A percentile compares a stretch with the other conserved stretches of the same genome.
These are phyloP conservation scores for Alloteropsis semialata DNA, from an alignment of 176 grass and related monocot genomes.

Conservation along the genomic window DNA sequence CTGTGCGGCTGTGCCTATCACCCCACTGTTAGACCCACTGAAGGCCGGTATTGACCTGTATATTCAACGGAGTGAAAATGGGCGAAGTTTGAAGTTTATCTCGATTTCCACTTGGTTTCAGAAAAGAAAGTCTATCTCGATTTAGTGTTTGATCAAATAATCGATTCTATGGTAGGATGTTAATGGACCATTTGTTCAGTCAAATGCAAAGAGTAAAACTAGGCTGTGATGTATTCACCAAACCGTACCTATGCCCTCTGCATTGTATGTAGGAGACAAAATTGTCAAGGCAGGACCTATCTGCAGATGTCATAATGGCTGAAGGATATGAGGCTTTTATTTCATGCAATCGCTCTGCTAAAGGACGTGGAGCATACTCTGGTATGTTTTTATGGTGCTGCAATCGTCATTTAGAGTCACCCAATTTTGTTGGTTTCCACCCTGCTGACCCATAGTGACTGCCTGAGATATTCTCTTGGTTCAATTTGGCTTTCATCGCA, in stretches of 20 bases:
- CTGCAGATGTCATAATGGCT: slow-evolving; percentile 73
- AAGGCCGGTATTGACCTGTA: not conserved
- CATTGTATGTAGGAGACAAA: slow-evolving; percentile 84
- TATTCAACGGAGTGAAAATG: not conserved
- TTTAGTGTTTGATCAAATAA: not conserved
- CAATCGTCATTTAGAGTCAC: not conserved
- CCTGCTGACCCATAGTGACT: not conserved
- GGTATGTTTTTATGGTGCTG: slow-evolving; percentile 35
- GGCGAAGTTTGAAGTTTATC: not conserved
- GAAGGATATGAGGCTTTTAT: slow-evolving; percentile 93
- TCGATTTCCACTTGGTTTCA: not conserved
- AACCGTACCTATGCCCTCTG: not conserved
- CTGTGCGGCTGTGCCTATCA: not conserved
- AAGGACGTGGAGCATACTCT: slow-evolving; percentile 72
- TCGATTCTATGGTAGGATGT: not conserved
- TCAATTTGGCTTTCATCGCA: not conserved
- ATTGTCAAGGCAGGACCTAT: slow-evolving; percentile 77
- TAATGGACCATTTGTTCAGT: not conserved
- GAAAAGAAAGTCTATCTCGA: not conserved
- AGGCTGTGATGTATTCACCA: not conserved
- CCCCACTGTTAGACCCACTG: not conserved
- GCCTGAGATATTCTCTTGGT: not conserved
- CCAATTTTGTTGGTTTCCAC: not conserved
- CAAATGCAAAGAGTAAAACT: not conserved
- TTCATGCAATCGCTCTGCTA: slow-evolving; percentile 72